Conservation (phyloP, 2,329 filamentous ascomycete genomes). For the Pseudopyrenochaeta lycopersici region DNA sequence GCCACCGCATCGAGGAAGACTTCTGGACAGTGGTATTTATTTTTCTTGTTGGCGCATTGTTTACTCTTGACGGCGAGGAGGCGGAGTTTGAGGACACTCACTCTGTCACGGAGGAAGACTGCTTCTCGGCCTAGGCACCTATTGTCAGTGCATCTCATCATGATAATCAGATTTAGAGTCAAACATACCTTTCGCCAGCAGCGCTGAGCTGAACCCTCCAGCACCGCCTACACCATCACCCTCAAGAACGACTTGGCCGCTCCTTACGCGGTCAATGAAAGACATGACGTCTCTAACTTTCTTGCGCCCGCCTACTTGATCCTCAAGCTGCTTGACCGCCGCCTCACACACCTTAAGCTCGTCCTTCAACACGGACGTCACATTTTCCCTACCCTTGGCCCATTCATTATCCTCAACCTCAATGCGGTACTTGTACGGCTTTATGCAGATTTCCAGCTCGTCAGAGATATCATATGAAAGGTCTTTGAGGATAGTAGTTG, state of each 20-base stretch:
- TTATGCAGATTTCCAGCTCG: constrained; percentile 98
- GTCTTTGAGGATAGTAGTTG: constrained; percentile 88
- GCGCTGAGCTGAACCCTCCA: constrained; percentile 88
- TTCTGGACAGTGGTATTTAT: constrained; percentile 97
- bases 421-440: constrained; percentile 98
- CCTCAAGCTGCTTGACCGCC: constrained; percentile 79
- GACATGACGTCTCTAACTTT: constrained; percentile 89
- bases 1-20: constrained; percentile 98
- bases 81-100: constrained; percentile 90
- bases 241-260: constrained; percentile 84
- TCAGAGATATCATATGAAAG: constrained; percentile 97
- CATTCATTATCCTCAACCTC: constrained; percentile 93
- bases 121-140: constrained; percentile 81
- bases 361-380: constrained; percentile 80
- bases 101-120: constrained; percentile 90
- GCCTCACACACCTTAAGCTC: constrained; percentile 86
- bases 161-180: not conserved
- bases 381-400: constrained; percentile 83
- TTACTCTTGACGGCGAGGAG: constrained; percentile 87
- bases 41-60: constrained; percentile 82
- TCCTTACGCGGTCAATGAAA: constrained; percentile 90
- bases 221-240: constrained; percentile 85
- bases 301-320: constrained; percentile 78
- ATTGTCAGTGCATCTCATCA: constrained; percentile 10
- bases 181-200: constrained; percentile 79